A percentile compares a stretch with the other conserved stretches of the same genome.
These are phyloP conservation scores for Suillus alpinus DNA, from an alignment of 768 basidiomycete species.

Conservation along the genomic window DNA sequence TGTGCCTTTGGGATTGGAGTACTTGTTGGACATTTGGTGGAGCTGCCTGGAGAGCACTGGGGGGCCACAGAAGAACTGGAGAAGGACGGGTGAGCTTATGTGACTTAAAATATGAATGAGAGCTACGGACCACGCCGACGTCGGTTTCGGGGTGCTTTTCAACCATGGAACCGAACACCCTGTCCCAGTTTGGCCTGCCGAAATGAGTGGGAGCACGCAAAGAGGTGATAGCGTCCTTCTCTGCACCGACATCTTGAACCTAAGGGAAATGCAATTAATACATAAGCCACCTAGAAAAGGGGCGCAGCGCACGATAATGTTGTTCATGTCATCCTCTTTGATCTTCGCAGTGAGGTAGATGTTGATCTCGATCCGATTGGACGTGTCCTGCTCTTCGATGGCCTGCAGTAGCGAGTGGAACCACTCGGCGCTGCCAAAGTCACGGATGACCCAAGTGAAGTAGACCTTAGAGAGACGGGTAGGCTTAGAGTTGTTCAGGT, in stretches of 20 bases:
- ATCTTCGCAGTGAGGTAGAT: conserved; percentile 91
- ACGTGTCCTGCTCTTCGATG: conserved; percentile 88
- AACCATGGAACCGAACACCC: conserved; percentile 66
- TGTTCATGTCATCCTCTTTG: conserved; percentile 90
- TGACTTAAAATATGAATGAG: neutral
- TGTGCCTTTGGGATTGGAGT: conserved; percentile 73
- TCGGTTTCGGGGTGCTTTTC: conserved; percentile 88
- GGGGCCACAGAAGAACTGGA: conserved; percentile 84
- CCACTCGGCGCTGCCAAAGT: conserved; percentile 88
- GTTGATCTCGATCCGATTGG: conserved; percentile 87
- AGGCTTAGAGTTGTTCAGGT: conserved; percentile 66
- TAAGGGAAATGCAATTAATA: conserved; percentile 18
- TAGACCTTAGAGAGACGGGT: conserved; percentile 89
- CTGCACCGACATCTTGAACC: conserved; percentile 89
- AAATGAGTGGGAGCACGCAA: conserved; percentile 91
- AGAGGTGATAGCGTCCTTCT: conserved; percentile 87
- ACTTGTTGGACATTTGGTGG: conserved; percentile 82
- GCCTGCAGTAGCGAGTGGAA: conserved; percentile 93
- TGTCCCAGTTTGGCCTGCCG: conserved; percentile 85
- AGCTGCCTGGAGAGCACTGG: conserved; percentile 64
- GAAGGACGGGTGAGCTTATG: conserved; percentile 28
- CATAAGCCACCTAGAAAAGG: conserved; percentile 3
- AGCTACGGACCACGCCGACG: conserved; percentile 67
- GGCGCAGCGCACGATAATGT: conserved; percentile 65
- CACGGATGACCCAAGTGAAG: conserved; percentile 95